Base-by-base conservation (phyloP, 2,329 filamentous ascomycete genomes). In the Aspergillus tamarii region DNA sequence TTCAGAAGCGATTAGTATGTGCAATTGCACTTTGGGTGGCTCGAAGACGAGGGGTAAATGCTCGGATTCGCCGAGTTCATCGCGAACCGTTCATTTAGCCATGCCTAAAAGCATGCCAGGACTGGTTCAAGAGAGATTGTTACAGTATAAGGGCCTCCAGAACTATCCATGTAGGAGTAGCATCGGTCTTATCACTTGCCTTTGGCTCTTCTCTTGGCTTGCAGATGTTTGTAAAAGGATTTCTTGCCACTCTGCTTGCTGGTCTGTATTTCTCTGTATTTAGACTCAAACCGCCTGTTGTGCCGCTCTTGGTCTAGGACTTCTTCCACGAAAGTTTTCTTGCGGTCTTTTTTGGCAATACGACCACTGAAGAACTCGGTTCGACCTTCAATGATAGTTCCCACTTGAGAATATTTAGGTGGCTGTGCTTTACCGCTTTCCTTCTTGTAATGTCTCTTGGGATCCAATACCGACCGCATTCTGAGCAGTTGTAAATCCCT, bases 401-500 rank as follows among this genome's bases (percentile, higher is more conserved):
- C 95, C 32, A 97, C 88, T 72, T 96, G 92, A 23, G 91, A 96
- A 75, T 91, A 98, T 65, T 93, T 88, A 1, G 95, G 95, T 1
- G 90, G 80, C 65, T 87, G 83, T 63, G 86, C 84, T 74, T 91
- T 93, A 61, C 88, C 85, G 57, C 82, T 86, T 58, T 94, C 89
- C 78, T 97, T 98, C 77, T 94, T 96, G 84, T 96, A 96, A 73
- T 94, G 91, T 57, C 91, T 85, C 76, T 98, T 94, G 0, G 93
- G 89, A 69, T 98, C 94, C 26, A 98, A 84, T 23, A 97, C 89
- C 61, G 89, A 90, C 77, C 95, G 89, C 90, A 97, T 94, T 68
- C 92, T 89, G 64, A 99, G 83, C 12, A 98, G 83, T 78, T 97
- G 93, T 57, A 97, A 84, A 75, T 99, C 94, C 70, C 93, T 87